phyloP scores from a whole-genome alignment of 352 stramenopile genomes.

The Thalassiosira livingstoniorum region DNA sequence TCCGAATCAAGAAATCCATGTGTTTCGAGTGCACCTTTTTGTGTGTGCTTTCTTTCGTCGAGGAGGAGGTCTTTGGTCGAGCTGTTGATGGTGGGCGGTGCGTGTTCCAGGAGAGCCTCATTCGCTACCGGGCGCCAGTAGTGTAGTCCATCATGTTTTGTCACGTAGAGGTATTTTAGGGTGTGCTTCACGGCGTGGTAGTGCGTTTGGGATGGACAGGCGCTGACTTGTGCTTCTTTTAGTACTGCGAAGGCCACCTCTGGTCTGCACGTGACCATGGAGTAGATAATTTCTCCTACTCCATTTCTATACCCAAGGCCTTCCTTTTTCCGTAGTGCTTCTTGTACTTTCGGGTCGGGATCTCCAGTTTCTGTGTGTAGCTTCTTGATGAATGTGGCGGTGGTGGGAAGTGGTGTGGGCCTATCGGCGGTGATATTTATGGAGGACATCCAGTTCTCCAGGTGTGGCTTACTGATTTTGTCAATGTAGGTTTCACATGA shows the following conservation, averaged over 20 bases:
- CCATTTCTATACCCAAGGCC: background rate
- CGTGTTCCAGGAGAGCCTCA: background rate
- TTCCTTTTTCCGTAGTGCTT: background rate
- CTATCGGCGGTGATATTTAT: background rate
- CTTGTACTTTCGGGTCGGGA: background rate
- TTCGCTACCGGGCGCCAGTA: too few species aligned
- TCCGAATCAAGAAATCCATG: background rate
- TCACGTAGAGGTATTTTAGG: background rate
- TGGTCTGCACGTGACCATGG: background rate
- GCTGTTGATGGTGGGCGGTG: background rate
- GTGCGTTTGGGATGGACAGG: background rate
- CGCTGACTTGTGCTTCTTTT: background rate
- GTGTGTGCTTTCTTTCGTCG: background rate
- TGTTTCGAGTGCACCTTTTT: background rate
- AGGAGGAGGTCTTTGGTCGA: background rate
- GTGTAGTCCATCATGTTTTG: background rate
- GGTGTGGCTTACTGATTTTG: background rate
- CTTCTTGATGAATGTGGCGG: background rate
- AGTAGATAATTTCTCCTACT: too few species aligned
- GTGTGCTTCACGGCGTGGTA: background rate
- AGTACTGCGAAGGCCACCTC: background rate
- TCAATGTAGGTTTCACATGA: background rate
- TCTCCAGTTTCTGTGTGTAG: background rate
- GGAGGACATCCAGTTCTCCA: background rate
- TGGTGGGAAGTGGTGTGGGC: background rate